A percentile compares a stretch with the other conserved stretches of the same genome.
These are phyloP conservation scores for Nemophila menziesii DNA, from an alignment of 257 asterid genomes.

Conservation along the genomic window DNA sequence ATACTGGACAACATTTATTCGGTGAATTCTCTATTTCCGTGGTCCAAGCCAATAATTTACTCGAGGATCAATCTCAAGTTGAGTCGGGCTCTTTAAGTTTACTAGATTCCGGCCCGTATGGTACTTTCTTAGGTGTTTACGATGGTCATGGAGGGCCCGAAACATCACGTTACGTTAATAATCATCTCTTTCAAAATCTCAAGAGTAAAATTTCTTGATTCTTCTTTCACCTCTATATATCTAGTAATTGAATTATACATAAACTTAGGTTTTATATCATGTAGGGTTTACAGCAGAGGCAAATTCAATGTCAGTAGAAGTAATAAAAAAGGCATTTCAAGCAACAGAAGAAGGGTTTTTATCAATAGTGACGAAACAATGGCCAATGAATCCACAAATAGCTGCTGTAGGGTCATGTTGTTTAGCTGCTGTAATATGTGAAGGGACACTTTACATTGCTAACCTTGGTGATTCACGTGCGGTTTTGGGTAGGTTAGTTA, in stretches of 20 bases:
- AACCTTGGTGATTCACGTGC: constrained; percentile 43
- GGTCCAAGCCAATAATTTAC: constrained; percentile 44
- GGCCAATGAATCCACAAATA: constrained; percentile 32
- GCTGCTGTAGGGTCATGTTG: constrained; percentile 49
- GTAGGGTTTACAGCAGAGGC: constrained; percentile 35
- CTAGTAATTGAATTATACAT: not conserved
- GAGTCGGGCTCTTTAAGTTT: constrained; percentile 40
- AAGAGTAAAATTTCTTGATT: constrained; percentile 23
- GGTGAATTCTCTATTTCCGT: constrained; percentile 49
- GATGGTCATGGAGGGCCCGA: constrained; percentile 59
- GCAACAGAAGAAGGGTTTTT: constrained; percentile 41
- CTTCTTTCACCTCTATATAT: not conserved
- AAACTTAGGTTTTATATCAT: not conserved
- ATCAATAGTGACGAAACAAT: constrained; percentile 27
- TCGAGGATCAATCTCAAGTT: constrained; percentile 47
- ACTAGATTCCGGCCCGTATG: constrained; percentile 38
- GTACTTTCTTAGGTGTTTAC: constrained; percentile 40
- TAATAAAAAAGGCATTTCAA: constrained; percentile 32
- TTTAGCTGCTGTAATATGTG: constrained; percentile 31
- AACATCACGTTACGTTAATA: constrained; percentile 32
- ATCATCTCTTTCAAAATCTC: constrained; percentile 33
- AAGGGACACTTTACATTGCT: constrained; percentile 30
- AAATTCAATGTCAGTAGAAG: constrained; percentile 35
- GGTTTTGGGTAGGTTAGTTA: constrained; percentile 33
- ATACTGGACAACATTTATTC: constrained; percentile 29